Percentiles rank a stretch among this genome's conserved stretches.
Conservation (phyloP, 352 stramenopile genomes). For the Phytophthora quininea region DNA sequence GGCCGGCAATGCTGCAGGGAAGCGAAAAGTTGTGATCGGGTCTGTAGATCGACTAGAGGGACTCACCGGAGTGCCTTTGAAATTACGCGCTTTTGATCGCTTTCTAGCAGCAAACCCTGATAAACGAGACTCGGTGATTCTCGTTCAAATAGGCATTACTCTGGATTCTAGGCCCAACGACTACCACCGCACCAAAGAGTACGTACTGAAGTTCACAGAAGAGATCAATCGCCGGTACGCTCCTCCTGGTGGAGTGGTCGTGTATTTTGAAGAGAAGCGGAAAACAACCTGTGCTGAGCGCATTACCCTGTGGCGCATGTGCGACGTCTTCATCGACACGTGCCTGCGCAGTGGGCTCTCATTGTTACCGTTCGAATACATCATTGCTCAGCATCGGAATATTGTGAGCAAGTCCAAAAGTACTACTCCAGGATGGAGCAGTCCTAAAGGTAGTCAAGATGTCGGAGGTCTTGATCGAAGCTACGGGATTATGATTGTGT, state of each 20-base stretch:
- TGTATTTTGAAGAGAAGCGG: constrained; percentile 73
- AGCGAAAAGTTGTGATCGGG: constrained; percentile 75
- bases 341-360: constrained; percentile 72
- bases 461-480: constrained; percentile 34
- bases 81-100: constrained; percentile 95
- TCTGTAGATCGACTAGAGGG: constrained; percentile 96
- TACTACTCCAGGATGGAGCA: constrained; percentile 33
- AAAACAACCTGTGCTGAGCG: constrained; percentile 74
- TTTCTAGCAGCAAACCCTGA: constrained; percentile 92
- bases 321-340: constrained; percentile 74
- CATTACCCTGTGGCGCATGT: constrained; percentile 71
- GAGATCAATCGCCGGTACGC: constrained; percentile 92
- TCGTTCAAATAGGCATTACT: constrained; percentile 78
- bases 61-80: constrained; percentile 95
- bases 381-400: constrained; percentile 68
- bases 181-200: constrained; percentile 92
- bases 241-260: constrained; percentile 55
- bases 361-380: constrained; percentile 80
- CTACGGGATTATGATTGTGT: constrained; percentile 93
- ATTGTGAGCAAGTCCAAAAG: constrained; percentile 40
- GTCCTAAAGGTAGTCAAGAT: constrained; percentile 23
- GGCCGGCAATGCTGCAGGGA: constrained; percentile 16
- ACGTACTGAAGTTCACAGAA: constrained; percentile 89
- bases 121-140: constrained; percentile 68
- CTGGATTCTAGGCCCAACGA: constrained; percentile 90